Evolutionary conservation across 345 rosid genomes (phyloP).

Genomic region (Hibiscus syriacus): DNA sequence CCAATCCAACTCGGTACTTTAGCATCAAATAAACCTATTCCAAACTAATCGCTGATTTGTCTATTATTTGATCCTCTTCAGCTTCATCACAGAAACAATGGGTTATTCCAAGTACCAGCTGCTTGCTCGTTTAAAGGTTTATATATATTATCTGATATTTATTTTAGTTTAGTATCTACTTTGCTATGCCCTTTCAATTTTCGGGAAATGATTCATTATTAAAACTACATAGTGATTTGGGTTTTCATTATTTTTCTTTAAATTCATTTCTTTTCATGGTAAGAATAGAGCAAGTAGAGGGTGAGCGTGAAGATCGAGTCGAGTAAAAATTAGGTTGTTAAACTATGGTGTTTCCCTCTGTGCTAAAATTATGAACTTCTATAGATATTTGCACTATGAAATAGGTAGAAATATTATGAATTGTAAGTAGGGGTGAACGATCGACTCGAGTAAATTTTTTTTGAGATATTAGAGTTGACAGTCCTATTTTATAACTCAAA

Average conservation of each 20-base stretch:
- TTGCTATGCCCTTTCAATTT: neutral
- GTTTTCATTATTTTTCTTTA: neutral
- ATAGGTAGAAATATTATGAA: neutral
- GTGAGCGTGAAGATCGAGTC: too few species aligned
- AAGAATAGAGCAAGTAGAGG: neutral
- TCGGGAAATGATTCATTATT: neutral
- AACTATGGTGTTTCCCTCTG: too few species aligned
- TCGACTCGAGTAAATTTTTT: too few species aligned
- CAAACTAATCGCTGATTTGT: neutral
- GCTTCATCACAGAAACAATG: conserved; percentile 16
- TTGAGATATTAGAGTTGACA: too few species aligned
- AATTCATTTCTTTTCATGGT: neutral
- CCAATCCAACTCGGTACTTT: neutral
- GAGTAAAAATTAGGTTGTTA: neutral
- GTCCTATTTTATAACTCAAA: too few species aligned
- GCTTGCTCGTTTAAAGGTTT: conserved; percentile 47
- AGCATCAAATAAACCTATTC: neutral
- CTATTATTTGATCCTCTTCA: neutral
- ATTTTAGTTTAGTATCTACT: neutral
- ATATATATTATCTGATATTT: neutral
- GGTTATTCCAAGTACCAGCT: conserved; percentile 44
- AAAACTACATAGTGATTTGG: conserved; percentile 5
- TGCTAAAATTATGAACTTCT: neutral
- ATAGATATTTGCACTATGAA: neutral
- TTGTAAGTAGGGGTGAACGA: too few species aligned